Base-by-base conservation (phyloP, 1,284 basidiomycete genomes). In the Tausonia pullulans region DNA sequence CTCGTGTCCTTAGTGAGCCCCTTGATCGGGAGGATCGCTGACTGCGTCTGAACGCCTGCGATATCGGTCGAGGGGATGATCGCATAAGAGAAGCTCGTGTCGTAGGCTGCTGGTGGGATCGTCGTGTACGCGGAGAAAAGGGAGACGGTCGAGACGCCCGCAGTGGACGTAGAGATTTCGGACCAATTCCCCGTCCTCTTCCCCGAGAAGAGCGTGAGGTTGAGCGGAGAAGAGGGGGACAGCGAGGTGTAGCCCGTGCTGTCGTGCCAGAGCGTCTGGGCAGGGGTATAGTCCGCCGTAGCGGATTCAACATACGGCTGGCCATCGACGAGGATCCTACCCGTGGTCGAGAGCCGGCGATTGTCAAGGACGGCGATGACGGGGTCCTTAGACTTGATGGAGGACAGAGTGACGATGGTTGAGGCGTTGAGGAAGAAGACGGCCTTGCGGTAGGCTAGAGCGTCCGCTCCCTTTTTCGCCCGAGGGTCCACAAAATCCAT, bases 391-490 rank as follows among this genome's bases (percentile, higher is more conserved):
- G 78, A 78, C 5, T 16, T 73, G 63, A 85, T 74, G 58, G 75
- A 75, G 16, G 82, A 78, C 49, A 86, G 73, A 78, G 84, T 83
- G 69, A 87, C 82, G 68, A 81, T 81, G 50, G 83, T 76, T 69
- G 84, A 81, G 68, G 81, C 76, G 60, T 83, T 79, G 66, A 88
- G 79, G 80, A 85, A 87, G 76, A 87, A 86, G 82, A 83, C 86
- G 0, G 81, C 80, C 73, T 87, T 87, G 69, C 83, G 83, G 79
- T 81, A 88, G 64, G 75, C 74, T 55, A 87, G 27, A 27, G 27
- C 27, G 27, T 27, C 27, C 27, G 27, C 27, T 27, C 27, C 27
- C 27, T 27, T 27, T 27, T 27, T 27, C 27, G 27, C 27, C 27
- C 27, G 27, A 27, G 27, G 84, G 70, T 86, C 72, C 45, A 67